Base-by-base conservation (phyloP, 805 yeast genomes). In the Wickerhamomyces hampshirensis region DNA sequence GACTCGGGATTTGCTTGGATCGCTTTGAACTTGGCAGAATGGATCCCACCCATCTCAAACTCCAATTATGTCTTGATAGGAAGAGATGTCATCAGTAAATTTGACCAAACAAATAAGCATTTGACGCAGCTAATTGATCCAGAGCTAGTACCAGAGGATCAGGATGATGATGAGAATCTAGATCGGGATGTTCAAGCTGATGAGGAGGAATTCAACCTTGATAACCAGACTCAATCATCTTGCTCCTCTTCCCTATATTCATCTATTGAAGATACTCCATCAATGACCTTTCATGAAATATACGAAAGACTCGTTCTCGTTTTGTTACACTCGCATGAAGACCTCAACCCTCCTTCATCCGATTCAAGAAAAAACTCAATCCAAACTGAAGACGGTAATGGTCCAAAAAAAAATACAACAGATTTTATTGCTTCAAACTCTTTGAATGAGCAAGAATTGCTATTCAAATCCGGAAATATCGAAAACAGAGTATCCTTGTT, bases 1-100 rank as follows among this genome's bases (percentile, higher is more conserved):
- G 93, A 86, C 57, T 70, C 81, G 30, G 89, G 94, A 0, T 67
- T 88, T 50, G 71, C 91, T 3, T 88, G 96, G 96, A 75, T 85
- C 14, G 96, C 96, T 0, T 61, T 86, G 23, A 88, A 87, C 9
- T 62, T 89, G 30, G 91, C 95, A 1, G 95, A 87, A 57, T 88
- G 95, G 95, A 71, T 77, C 23, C 89, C 94, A 5, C 86, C 57
- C 8, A 46, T 54, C 13, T 43, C 51, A 8, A 37, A 42, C 23
- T 50, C 56, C 3, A 41, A 43, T 27, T 51, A 39, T 41, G 54
- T 54, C 4, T 30, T 54, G 11, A 34, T 48, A 37, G 59, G 59
- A 5, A 42, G 51, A 29, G 53, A 50, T 26, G 35, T 28, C 7
- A 18, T 42, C 14, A 53, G 48, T 23, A 51, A 51, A 30, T 15